A percentile compares a stretch with the other conserved stretches of the same genome.
phyloP scores from a whole-genome alignment of 2,329 filamentous ascomycete species.

The Phaeosphaeria sp. region DNA sequence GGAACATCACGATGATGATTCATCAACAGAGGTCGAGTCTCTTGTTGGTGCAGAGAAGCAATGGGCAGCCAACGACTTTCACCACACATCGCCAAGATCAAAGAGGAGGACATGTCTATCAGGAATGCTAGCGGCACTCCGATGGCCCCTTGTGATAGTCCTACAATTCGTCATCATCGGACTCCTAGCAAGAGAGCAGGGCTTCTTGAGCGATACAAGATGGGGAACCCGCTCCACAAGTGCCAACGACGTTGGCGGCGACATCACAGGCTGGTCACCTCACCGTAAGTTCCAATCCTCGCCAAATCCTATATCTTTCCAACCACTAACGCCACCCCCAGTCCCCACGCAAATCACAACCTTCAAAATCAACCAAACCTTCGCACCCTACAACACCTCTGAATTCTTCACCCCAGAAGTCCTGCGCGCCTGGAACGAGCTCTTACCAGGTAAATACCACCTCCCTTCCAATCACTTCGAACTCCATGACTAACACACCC shows the following conservation, averaged over 20 bases:
- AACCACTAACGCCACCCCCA: conserved; percentile 7
- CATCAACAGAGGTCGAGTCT: conserved; percentile 44
- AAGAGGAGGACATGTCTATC: conserved; percentile 26
- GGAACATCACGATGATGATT: conserved; percentile 38
- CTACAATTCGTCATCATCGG: conserved; percentile 40
- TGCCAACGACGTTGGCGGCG: conserved; percentile 39
- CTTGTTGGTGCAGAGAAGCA: conserved; percentile 38
- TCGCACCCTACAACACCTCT: conserved; percentile 44
- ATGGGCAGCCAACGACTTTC: conserved; percentile 28
- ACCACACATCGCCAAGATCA: conserved; percentile 18
- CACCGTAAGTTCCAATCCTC: conserved; percentile 27
- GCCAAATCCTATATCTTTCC: not conserved
- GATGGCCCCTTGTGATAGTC: conserved; percentile 41
- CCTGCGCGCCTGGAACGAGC: conserved; percentile 42
- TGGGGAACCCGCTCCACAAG: conserved; percentile 30
- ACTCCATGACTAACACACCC: conserved; percentile 3
- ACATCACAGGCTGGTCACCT: conserved; percentile 42
- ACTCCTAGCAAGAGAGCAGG: conserved; percentile 39
- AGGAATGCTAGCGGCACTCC: conserved; percentile 20
- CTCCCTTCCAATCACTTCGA: not conserved
- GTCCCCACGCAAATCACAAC: conserved; percentile 42
- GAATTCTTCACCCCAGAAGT: conserved; percentile 45
- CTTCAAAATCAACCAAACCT: conserved; percentile 45
- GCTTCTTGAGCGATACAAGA: conserved; percentile 29
- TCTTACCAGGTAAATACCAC: conserved; percentile 5